Conservation (phyloP, 1,139 yeast species). For the Keqinozyma sinolaborantium region DNA sequence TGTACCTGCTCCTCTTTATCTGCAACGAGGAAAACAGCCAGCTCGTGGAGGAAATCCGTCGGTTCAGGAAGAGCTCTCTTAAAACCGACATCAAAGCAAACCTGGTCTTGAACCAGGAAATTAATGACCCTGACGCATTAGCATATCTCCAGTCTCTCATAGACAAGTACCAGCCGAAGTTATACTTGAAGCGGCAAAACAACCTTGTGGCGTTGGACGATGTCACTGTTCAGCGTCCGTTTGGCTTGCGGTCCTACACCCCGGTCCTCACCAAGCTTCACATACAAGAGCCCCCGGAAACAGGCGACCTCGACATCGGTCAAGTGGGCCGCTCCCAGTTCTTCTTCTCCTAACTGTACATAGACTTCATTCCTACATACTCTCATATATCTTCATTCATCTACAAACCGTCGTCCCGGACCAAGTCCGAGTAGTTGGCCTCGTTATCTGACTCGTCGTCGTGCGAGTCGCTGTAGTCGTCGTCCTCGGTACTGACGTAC, state of each 20-base stretch:
- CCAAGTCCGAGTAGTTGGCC: constrained; percentile 4
- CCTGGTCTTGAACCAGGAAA: constrained; percentile 12
- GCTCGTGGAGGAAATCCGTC: constrained; percentile 13
- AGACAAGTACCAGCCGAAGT: constrained; percentile 16
- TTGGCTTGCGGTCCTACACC: constrained; percentile 5
- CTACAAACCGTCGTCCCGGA: constrained; percentile 7
- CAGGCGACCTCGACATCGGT: constrained; percentile 31
- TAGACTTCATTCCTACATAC: neutral
- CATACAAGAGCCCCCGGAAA: constrained; percentile 25
- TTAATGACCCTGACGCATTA: constrained; percentile 6
- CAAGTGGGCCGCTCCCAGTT: constrained; percentile 30
- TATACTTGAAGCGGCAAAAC: constrained; percentile 13
- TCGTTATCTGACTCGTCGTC: constrained; percentile 11
- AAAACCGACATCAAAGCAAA: constrained; percentile 5
- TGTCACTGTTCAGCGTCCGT: constrained; percentile 1
- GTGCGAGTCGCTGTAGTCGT: constrained; percentile 15
- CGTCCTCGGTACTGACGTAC: constrained; percentile 4
- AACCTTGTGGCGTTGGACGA: constrained; percentile 3
- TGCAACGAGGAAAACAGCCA: constrained; percentile 14
- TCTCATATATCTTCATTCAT: constrained; percentile 41
- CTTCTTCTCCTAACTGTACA: constrained; percentile 33
- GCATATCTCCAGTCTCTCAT: constrained; percentile 10
- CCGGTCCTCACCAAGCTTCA: constrained; percentile 24
- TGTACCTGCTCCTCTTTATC: constrained; percentile 36
- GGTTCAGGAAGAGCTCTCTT: constrained; percentile 2